phyloP scores from a whole-genome alignment of 2,329 filamentous ascomycete genomes.

The Albophoma yamanashiensis region DNA sequence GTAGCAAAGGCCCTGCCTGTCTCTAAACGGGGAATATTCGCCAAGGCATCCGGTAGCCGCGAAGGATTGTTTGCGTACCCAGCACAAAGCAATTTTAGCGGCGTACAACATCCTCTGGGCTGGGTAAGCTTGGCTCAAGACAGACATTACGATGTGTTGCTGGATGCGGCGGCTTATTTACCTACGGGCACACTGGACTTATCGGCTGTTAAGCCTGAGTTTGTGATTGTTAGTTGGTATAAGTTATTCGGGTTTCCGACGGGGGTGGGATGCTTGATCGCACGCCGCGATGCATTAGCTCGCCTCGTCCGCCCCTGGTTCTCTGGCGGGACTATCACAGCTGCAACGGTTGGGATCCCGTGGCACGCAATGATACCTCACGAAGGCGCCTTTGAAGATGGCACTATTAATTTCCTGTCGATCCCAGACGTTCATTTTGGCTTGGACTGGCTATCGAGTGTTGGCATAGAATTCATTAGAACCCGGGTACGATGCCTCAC shows the following conservation, averaged over 20 bases:
- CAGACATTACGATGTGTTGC: conserved; percentile 26
- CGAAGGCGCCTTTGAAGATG: conserved; percentile 26
- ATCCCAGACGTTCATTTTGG: conserved; percentile 27
- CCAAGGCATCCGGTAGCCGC: background rate
- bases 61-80: conserved; percentile 31
- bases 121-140: conserved; percentile 24
- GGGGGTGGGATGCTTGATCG: conserved; percentile 28
- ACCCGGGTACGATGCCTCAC: conserved; percentile 25
- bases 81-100: conserved; percentile 34
- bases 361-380: conserved; percentile 19
- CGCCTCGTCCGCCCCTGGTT: conserved; percentile 27
- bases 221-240: conserved; percentile 28
- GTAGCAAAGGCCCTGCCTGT: conserved; percentile 7
- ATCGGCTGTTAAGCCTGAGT: conserved; percentile 22
- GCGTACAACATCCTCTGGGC: conserved; percentile 27
- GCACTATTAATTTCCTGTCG: conserved; percentile 26
- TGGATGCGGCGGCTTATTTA: conserved; percentile 28
- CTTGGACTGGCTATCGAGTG: conserved; percentile 21
- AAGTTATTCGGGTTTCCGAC: conserved; percentile 31
- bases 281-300: conserved; percentile 17
- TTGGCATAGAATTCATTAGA: conserved; percentile 16
- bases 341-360: conserved; percentile 16
- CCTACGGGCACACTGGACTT: conserved; percentile 25
- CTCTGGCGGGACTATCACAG: conserved; percentile 25
- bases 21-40: background rate